These are phyloP conservation scores for Claviceps arundinis DNA, from an alignment of 2,329 filamentous ascomycete genomes.

Conservation along the genomic window DNA sequence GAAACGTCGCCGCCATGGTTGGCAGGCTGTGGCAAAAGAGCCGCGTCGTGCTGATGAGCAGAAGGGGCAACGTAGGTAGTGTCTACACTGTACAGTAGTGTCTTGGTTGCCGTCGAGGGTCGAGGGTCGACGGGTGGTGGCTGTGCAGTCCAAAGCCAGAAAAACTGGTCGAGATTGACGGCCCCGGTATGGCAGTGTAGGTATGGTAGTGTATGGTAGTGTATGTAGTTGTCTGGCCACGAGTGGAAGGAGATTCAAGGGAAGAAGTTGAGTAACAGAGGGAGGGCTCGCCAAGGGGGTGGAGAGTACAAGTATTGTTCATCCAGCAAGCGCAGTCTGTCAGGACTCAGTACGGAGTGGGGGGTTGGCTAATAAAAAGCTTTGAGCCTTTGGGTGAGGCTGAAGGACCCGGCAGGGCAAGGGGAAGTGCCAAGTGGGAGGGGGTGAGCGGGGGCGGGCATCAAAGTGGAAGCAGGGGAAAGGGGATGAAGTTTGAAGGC, in stretches of 20 bases:
- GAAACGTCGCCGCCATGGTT: constrained; percentile 34
- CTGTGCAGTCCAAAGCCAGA: not conserved
- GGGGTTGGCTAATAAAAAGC: not conserved
- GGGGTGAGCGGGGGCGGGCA: not conserved
- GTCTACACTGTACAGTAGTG: no score
- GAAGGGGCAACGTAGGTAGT: not conserved
- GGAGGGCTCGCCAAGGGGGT: constrained; percentile 3
- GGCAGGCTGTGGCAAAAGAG: not conserved
- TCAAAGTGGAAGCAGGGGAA: not conserved
- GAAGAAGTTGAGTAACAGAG: constrained; percentile 7
- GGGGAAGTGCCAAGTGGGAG: not conserved
- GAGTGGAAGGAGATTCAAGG: constrained; percentile 4
- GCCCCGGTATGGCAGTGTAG: constrained; percentile 6
- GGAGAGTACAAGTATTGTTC: constrained; percentile 6
- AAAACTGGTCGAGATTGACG: constrained; percentile 6
- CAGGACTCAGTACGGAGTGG: no score
- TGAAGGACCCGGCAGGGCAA: constrained; percentile 6
- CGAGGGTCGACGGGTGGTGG: not conserved
- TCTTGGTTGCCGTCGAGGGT: not conserved
- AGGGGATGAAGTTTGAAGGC: not conserved
- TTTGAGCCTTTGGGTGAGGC: constrained; percentile 4
- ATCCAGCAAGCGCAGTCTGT: not conserved
- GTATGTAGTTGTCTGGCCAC: not conserved
- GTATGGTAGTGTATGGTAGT: no score
- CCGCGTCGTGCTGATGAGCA: not conserved